phyloP scores from a whole-genome alignment of 2,329 filamentous ascomycete species.

The Pseudovirgaria hyperparasitica region DNA sequence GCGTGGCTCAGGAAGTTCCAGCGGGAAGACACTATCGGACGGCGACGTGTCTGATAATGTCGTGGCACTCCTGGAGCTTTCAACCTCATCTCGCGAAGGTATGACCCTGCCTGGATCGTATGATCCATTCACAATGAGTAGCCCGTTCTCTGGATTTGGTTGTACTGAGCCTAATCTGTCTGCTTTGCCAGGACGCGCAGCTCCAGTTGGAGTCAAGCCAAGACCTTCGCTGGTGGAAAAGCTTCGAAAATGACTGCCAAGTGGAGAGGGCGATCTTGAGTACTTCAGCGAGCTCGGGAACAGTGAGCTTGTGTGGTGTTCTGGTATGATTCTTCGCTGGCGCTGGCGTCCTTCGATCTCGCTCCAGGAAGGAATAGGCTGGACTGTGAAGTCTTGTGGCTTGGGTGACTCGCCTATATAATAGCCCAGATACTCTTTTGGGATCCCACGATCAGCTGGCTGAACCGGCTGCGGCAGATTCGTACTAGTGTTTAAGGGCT shows the following conservation, averaged over 20 bases:
- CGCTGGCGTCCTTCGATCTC: conserved; percentile 30
- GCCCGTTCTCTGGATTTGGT: conserved; percentile 17
- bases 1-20: conserved; percentile 14
- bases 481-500: too few species aligned
- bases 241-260: conserved; percentile 28
- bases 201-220: conserved; percentile 9
- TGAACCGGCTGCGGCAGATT: conserved; percentile 11
- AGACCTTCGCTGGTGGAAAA: conserved; percentile 27
- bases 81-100: too few species aligned
- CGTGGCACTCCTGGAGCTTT: too few species aligned
- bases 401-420: conserved; percentile 32
- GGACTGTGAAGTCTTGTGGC: conserved; percentile 21
- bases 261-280: conserved; percentile 35
- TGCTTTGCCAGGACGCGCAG: conserved; percentile 9
- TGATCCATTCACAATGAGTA: conserved; percentile 28
- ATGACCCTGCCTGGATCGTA: too few species aligned
- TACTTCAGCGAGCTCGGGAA: conserved; percentile 21
- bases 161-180: conserved; percentile 16
- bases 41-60: too few species aligned
- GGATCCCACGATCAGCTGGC: conserved; percentile 21
- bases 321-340: conserved; percentile 29
- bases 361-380: conserved; percentile 23
- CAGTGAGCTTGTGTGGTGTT: conserved; percentile 23
- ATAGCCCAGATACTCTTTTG: conserved; percentile 39
- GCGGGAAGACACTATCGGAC: conserved; percentile 4